Percentiles rank a stretch among this genome's conserved stretches.
Evolutionary conservation across 192 early-diverging fungal species (phyloP).

Genomic region (Linderina pennispora): DNA sequence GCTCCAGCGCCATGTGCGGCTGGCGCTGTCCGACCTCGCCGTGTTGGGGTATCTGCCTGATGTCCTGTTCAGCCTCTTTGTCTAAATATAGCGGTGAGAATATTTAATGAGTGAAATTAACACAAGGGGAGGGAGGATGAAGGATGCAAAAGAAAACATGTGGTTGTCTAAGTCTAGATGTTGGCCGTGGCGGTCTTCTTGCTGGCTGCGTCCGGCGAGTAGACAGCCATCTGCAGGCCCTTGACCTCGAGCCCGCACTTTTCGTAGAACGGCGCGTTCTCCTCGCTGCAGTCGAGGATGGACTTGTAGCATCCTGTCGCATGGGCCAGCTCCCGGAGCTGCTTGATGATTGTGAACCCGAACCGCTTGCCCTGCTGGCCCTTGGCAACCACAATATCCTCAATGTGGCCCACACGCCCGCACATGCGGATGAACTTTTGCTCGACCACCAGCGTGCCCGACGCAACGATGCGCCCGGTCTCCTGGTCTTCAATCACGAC

Average conservation of each 20-base stretch:
- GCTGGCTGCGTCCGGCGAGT: conserved; percentile 35
- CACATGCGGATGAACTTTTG: conserved; percentile 83
- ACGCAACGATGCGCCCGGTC: conserved; percentile 60
- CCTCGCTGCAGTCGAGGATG: conserved; percentile 60
- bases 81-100: conserved; percentile 1
- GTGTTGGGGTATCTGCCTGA: conserved; percentile 20
- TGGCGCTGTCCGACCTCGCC: conserved; percentile 16
- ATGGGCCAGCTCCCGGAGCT: conserved; percentile 70
- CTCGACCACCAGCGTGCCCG: conserved; percentile 84
- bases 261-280: conserved; percentile 87
- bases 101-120: not conserved
- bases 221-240: conserved; percentile 66
- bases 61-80: too few relatives aligned
- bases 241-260: conserved; percentile 83
- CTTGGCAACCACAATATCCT: conserved; percentile 78
- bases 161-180: too few relatives aligned
- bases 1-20: conserved; percentile 2
- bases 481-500: conserved; percentile 73
- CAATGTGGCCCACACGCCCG: conserved; percentile 87
- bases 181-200: too few relatives aligned
- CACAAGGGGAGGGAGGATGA: not conserved
- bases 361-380: conserved; percentile 67
- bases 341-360: conserved; percentile 73
- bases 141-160: too few relatives aligned
- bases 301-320: conserved; percentile 86